These are phyloP conservation scores for Porogramme epimiltina DNA, from an alignment of 1,284 basidiomycete species.

Conservation along the genomic window DNA sequence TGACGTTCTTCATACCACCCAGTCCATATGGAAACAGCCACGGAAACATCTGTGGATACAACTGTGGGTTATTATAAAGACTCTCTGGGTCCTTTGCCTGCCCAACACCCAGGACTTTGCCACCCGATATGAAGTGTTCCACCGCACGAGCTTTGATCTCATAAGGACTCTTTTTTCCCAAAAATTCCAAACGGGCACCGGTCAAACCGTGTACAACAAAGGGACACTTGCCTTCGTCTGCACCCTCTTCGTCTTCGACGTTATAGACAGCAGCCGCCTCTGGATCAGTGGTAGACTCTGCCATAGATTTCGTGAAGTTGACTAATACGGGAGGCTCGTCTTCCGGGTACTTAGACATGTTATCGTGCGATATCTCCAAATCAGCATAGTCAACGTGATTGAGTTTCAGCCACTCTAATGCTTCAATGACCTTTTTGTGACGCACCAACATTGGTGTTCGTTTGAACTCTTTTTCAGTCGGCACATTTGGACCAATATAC, in stretches of 20 bases:
- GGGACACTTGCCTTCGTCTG: conserved; percentile 32
- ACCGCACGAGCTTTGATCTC: conserved; percentile 17
- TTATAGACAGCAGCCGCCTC: conserved; percentile 25
- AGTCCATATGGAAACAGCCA: conserved; percentile 33
- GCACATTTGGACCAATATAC: conserved; percentile 35
- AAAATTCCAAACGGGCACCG: conserved; percentile 22
- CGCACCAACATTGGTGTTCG: conserved; percentile 38
- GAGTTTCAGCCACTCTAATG: conserved; percentile 1
- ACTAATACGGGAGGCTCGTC: conserved; percentile 31
- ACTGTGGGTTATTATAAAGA: conserved; percentile 28
- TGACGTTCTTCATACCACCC: conserved; percentile 15
- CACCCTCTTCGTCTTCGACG: conserved; percentile 34
- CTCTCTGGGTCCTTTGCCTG: conserved; percentile 16
- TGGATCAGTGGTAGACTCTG: conserved; percentile 15
- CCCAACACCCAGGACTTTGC: conserved; percentile 22
- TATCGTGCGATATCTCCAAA: conserved; percentile 35
- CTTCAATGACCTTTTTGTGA: conserved; percentile 24
- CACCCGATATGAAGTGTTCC: conserved; percentile 20
- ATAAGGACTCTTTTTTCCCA: conserved; percentile 4
- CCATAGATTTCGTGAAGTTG: conserved; percentile 22
- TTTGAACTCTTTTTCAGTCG: conserved; percentile 35
- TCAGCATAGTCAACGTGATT: conserved; percentile 41
- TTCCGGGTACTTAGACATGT: conserved; percentile 35
- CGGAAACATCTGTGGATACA: conserved; percentile 34
- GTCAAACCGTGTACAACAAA: conserved; percentile 40